Base-by-base conservation (phyloP, 495 filamentous ascomycete genomes). In the Hypomontagnella monticulosa region DNA sequence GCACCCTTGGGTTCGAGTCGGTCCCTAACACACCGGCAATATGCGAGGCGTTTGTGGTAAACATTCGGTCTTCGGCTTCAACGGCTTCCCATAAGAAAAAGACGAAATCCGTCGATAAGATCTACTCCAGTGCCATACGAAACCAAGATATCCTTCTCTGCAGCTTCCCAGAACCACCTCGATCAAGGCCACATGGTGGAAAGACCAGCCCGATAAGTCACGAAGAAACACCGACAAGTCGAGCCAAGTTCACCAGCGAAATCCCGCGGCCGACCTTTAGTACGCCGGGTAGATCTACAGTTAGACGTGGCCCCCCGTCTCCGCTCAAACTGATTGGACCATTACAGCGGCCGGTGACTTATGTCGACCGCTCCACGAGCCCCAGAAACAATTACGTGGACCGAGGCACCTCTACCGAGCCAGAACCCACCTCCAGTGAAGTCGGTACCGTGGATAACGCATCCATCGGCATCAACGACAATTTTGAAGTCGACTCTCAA, bases 121-220 rank as follows among this genome's bases (percentile, higher is more conserved):
- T 71, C 4, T 67, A 69, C 55, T 63, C 65, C 41, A 53, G 64
- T 47, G 51, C 61, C 36, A 57, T 70, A 44, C 62, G 63, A 8
- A 70, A 72, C 37, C 59, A 73, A 34, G 69, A 73, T 33, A 67
- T 67, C 9, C 57, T 62, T 15, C 42, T 71, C n/a, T 56, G 64
- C 38, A 71, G 54, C 46, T 63, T 60, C 32, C 59, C 65, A 4
- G 18, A 54, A 20, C 65, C 59, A 2, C 63, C 66, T 6, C 49
- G 55, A 16, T 61, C 60, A 16, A 59, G 44, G 14, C 60, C 61
- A 3, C 44, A 34, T 7, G 38, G 47, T n/a, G 14, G 32, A 2
- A 49, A 48, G 14, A 42, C 10, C 9, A 48, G 55, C 9, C 50
- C 23, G 18, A 8, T 32, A 8, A 15, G 15, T 7, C 30, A 18